Conservation (phyloP, 2,329 filamentous ascomycete genomes). For the Ceratocystis ficicola region DNA sequence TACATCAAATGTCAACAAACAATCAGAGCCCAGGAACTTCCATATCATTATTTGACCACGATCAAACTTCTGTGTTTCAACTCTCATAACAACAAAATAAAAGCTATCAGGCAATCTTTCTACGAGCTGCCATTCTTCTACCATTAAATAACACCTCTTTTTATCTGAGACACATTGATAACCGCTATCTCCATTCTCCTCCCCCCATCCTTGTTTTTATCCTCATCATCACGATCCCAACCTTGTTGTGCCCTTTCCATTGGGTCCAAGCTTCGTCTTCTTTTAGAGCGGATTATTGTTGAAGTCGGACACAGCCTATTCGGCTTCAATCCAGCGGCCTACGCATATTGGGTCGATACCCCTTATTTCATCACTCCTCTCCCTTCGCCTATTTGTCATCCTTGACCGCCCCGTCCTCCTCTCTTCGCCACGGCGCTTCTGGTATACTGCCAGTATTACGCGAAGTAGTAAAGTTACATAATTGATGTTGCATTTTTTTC, state of each 20-base stretch:
- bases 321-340: not conserved
- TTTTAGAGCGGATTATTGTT: not conserved
- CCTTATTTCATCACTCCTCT: slow-evolving; percentile 1
- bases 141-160: not conserved
- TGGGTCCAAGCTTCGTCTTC: not conserved
- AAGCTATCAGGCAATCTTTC: not conserved
- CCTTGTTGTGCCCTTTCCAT: not conserved
- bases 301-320: not conserved
- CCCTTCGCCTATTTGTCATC: not conserved
- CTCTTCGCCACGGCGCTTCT: not conserved
- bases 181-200: slow-evolving; percentile 1
- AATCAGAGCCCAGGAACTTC: not conserved
- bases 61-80: not conserved
- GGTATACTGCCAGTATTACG: not conserved
- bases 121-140: not conserved
- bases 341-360: not conserved
- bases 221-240: not conserved
- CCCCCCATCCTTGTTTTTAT: not conserved
- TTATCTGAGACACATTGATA: slow-evolving; percentile 11
- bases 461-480: not conserved
- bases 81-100: not conserved
- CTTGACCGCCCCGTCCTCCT: slow-evolving; percentile 8
- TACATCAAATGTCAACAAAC: slow-evolving; percentile 19
- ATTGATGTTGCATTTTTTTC: not conserved
- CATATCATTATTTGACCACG: not conserved